Evolutionary conservation across 2,329 filamentous ascomycete genomes (phyloP).

Genomic region (Colletotrichum salicis): DNA sequence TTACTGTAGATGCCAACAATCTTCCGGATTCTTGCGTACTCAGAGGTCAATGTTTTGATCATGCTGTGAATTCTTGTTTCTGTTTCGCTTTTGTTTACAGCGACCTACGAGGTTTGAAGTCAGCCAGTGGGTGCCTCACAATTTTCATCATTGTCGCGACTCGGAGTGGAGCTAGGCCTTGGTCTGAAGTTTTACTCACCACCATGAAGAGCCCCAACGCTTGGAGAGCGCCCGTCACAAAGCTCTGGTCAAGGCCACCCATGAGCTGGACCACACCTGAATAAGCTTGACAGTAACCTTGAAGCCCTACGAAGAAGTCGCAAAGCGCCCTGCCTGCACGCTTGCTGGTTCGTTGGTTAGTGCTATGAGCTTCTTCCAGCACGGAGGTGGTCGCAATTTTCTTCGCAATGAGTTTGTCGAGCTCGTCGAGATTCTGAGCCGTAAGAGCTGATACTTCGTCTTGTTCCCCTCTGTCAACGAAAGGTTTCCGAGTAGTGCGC

Average conservation of each 20-base stretch:
- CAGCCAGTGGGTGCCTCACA: neutral
- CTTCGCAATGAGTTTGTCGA: neutral
- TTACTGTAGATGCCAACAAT: neutral
- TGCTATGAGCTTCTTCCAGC: neutral
- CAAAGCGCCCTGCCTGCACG: neutral
- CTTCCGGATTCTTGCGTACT: neutral
- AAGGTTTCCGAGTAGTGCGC: neutral
- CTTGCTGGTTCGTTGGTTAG: neutral
- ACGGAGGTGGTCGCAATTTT: neutral
- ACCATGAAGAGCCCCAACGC: neutral
- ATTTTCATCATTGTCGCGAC: neutral
- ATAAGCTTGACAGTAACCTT: neutral
- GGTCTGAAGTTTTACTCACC: neutral
- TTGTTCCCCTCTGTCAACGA: too few species aligned
- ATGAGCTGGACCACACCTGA: constrained; percentile 1
- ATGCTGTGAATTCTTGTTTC: neutral
- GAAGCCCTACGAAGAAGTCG: neutral
- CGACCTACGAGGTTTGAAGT: neutral
- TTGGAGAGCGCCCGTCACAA: neutral
- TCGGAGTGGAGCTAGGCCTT: too few species aligned
- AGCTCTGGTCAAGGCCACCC: constrained; percentile 2
- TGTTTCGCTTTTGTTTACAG: neutral
- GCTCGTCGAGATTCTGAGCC: neutral
- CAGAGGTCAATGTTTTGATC: neutral
- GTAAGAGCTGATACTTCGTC: neutral